A percentile compares a stretch with the other conserved stretches of the same genome.
Conservation (phyloP, 139 green algal genomes). For the Closterium sp. region DNA sequence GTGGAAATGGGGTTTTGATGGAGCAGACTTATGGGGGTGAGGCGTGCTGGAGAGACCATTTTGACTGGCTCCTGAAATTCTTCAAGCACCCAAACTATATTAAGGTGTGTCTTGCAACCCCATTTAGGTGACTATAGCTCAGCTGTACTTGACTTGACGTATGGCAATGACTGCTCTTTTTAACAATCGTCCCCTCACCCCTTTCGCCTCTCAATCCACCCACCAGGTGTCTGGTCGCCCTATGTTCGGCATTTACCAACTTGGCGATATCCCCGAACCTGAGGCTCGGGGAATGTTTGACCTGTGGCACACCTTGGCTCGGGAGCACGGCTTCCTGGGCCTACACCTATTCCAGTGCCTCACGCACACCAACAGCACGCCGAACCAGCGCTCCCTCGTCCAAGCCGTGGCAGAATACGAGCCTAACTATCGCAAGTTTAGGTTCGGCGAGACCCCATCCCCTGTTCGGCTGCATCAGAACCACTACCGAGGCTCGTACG, state of each 20-base stretch:
- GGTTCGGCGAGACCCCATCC: not conserved
- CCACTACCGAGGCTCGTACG: not conserved
- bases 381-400: not conserved
- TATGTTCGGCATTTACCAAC: not conserved
- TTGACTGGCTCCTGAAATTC: not conserved
- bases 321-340: not conserved
- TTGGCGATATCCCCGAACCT: not conserved
- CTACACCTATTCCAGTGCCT: not conserved
- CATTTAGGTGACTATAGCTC: no score
- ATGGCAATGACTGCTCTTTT: no score
- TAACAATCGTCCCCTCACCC: no score
- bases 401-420: not conserved
- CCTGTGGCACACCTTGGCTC: not conserved
- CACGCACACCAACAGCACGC: not conserved
- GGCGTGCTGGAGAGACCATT: not conserved
- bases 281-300: not conserved
- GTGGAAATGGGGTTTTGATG: not conserved
- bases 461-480: not conserved
- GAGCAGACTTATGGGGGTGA: not conserved
- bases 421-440: not conserved
- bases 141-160: no score
- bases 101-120: not conserved
- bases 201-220: no score
- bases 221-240: not conserved
- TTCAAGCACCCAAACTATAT: not conserved